Evolutionary conservation across 106 monocot genomes (phyloP).

Genomic region (Dendrobium huoshanense): DNA sequence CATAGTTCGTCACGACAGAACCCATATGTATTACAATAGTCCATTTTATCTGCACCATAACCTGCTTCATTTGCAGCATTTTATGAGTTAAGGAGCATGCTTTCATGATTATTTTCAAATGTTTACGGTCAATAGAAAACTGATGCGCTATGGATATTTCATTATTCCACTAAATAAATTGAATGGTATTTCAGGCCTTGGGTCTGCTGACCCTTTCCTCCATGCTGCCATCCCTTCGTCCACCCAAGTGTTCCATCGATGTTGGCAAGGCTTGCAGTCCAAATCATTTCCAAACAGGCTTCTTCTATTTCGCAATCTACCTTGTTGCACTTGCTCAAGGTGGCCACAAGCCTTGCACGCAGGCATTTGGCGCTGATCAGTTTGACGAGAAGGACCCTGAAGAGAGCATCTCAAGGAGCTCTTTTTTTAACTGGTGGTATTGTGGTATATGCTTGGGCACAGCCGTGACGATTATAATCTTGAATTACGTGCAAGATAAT

Average conservation of each 20-base stretch:
- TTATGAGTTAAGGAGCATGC: not conserved
- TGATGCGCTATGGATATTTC: not conserved
- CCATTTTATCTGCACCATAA: not conserved
- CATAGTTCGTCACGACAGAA: not conserved
- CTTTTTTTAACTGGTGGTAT: constrained; percentile 93
- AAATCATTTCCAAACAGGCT: constrained; percentile 14
- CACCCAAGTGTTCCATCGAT: constrained; percentile 9
- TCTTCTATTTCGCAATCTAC: constrained; percentile 71
- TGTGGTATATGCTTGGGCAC: constrained; percentile 31
- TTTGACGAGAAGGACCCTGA: constrained; percentile 56
- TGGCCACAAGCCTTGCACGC: constrained; percentile 66
- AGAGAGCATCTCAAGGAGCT: constrained; percentile 41
- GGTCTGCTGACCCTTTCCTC: constrained; percentile 53
- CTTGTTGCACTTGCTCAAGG: constrained; percentile 65
- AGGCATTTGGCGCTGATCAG: constrained; percentile 90
- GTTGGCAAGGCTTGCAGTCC: constrained; percentile 13
- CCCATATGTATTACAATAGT: not conserved
- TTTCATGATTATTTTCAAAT: no score
- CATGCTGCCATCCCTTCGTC: constrained; percentile 15
- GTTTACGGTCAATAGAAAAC: not conserved
- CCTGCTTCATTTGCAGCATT: not conserved
- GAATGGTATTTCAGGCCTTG: constrained; percentile 32
- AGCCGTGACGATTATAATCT: constrained; percentile 11
- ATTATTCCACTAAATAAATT: not conserved
- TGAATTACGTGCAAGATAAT: constrained; percentile 70